Conservation (phyloP, 805 yeast species). For the Scheffersomyces coipomensis region DNA sequence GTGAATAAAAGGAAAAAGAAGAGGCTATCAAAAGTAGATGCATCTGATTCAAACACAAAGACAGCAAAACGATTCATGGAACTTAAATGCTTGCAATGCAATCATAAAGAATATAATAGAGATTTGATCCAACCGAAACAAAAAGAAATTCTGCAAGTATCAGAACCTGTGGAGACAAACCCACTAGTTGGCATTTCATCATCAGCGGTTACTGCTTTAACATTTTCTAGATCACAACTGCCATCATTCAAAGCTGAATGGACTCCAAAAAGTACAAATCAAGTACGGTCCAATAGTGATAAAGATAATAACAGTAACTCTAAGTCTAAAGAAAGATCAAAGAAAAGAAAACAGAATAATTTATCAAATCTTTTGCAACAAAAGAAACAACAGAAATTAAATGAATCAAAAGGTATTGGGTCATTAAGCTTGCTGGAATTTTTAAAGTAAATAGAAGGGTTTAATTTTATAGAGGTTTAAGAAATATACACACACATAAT, state of each 20-base stretch:
- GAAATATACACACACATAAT: no score
- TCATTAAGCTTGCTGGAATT: constrained; percentile 51
- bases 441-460: constrained; percentile 28
- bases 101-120: constrained; percentile 5
- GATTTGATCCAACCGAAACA: constrained; percentile 2
- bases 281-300: constrained; percentile 2
- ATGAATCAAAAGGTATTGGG: constrained; percentile 22
- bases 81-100: constrained; percentile 10
- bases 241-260: constrained; percentile 8
- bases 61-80: constrained; percentile 1
- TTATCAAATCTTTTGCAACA: constrained; percentile 39
- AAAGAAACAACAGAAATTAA: constrained; percentile 34
- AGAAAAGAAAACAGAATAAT: constrained; percentile 47
- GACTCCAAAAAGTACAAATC: constrained; percentile 5
- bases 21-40: no score
- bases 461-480: no score
- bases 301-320: background rate
- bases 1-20: background rate
- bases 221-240: background rate
- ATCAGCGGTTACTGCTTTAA: no score
- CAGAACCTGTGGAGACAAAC: no score
- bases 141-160: background rate
- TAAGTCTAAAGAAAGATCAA: constrained; percentile 38
- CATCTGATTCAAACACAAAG: no score
- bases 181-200: no score